Evolutionary conservation across 495 filamentous ascomycete genomes (phyloP), one percentile per base, ranked within the genome.

Genomic region (Penicillium arizonense): DNA sequence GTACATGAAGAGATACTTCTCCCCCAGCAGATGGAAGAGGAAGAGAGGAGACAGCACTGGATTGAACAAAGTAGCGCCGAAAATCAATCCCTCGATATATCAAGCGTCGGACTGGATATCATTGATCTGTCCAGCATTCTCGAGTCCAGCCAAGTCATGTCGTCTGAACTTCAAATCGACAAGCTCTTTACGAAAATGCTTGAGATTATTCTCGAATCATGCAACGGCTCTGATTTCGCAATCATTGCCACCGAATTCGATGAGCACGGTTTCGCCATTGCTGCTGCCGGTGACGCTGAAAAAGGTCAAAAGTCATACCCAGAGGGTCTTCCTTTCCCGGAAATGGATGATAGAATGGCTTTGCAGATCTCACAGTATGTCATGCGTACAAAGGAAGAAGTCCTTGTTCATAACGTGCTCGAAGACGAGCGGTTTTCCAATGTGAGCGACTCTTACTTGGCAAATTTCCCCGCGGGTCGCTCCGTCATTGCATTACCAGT

Each of bases 401-500:
- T 96, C 32, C 92, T 95, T 55, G 79, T 94, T 4, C 86, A 88
- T 43, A 91, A 95, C 56, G 77, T 96, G 0, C 74, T 91, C 8
- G 84, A 85, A 38, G 91, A 96, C 59, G 91, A 96, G 59, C 79
- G 91, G 21, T 96, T 96, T 57, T 86, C 87, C 53, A 92, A 90
- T 51, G 87, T 93, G 13, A 82, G 76, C 48, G 86, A 90, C 30
- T 71, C 75, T 8, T 93, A 89, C 74, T 72, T 86, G 30, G 77
- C 78, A 40, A 78, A 80, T 57, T 87, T 89, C 57, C 86, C 87
- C 0, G 59, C 77, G 33, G 87, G 89, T 60, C 87, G 85, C 57
- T 88, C 90, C 9, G 83, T 95, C 41, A 94, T 96, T 54, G 87
- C 88, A 18, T 77, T 96, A 28, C 91, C 91, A 0, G 95, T 96